Conservation (phyloP, 257 asterid species). For the Gynochthodes officinalis region DNA sequence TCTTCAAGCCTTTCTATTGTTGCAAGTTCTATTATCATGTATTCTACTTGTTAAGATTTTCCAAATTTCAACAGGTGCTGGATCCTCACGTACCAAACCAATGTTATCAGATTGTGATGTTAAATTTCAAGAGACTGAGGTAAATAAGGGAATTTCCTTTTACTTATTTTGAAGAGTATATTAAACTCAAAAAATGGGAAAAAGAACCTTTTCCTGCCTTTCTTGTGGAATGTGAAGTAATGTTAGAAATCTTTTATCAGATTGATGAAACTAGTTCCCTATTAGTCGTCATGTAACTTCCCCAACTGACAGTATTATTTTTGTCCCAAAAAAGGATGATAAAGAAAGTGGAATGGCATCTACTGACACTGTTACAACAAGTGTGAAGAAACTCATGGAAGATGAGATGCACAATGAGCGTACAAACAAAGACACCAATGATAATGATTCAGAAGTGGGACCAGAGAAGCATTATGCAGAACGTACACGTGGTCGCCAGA, state of each 20-base stretch:
- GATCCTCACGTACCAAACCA: constrained; percentile 27
- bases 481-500: constrained; percentile 24
- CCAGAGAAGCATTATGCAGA: constrained; percentile 27
- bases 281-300: constrained; percentile 1
- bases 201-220: constrained; percentile 6
- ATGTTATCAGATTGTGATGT: constrained; percentile 23
- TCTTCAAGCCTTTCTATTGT: too few species aligned
- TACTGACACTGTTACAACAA: constrained; percentile 44
- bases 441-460: constrained; percentile 32
- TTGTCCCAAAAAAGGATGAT: constrained; percentile 38
- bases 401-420: constrained; percentile 71
- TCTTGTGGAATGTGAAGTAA: constrained; percentile 1
- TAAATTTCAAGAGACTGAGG: constrained; percentile 31
- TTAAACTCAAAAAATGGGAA: neutral
- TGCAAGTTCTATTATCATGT: neutral
- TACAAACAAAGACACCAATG: constrained; percentile 29
- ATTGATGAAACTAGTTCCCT: neutral
- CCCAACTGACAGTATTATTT: neutral
- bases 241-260: neutral
- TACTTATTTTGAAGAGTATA: neutral
- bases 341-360: constrained; percentile 35
- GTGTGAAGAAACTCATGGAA: constrained; percentile 94
- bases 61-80: constrained; percentile 32
- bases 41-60: neutral
- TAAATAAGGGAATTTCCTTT: constrained; percentile 25